phyloP scores from a whole-genome alignment of 2,329 filamentous ascomycete genomes.

The Hypoxylon sp. region DNA sequence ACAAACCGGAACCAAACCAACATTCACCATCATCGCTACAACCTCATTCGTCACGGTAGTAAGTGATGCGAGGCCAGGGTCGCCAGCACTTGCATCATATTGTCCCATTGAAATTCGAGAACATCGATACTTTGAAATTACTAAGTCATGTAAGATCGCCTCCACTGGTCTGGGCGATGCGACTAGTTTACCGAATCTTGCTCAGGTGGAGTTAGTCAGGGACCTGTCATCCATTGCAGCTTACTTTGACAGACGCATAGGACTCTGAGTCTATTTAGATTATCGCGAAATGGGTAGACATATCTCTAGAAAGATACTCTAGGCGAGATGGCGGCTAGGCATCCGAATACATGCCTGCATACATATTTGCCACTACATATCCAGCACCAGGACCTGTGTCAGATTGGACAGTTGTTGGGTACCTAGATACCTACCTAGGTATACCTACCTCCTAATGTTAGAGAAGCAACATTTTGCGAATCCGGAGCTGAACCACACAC shows the following conservation, averaged over 20 bases:
- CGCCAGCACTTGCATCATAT: conserved; percentile 10
- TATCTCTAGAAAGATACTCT: too few species aligned
- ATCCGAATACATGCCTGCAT: too few species aligned
- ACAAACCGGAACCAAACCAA: conserved; percentile 24
- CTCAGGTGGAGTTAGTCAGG: conserved; percentile 15
- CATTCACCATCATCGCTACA: conserved; percentile 7
- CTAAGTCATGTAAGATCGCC: conserved; percentile 30
- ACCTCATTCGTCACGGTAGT: conserved; percentile 23
- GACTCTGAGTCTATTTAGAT: too few species aligned
- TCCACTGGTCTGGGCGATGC: conserved; percentile 25
- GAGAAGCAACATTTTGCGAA: neutral
- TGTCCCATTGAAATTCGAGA: conserved; percentile 14
- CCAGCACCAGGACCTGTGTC: too few species aligned
- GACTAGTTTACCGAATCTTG: conserved; percentile 24
- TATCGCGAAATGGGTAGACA: too few species aligned
- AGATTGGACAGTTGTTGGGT: too few species aligned
- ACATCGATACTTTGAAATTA: conserved; percentile 28
- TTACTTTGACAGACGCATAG: too few species aligned
- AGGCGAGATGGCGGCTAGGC: too few species aligned
- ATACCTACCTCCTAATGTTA: neutral
- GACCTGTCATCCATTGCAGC: conserved; percentile 21
- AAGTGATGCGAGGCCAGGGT: conserved; percentile 17
- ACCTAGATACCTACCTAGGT: neutral
- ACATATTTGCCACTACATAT: too few species aligned
- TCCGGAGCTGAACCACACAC: conserved; percentile 23